phyloP scores from a whole-genome alignment of 169 alveolate species.

The Plasmodium vinckei region DNA sequence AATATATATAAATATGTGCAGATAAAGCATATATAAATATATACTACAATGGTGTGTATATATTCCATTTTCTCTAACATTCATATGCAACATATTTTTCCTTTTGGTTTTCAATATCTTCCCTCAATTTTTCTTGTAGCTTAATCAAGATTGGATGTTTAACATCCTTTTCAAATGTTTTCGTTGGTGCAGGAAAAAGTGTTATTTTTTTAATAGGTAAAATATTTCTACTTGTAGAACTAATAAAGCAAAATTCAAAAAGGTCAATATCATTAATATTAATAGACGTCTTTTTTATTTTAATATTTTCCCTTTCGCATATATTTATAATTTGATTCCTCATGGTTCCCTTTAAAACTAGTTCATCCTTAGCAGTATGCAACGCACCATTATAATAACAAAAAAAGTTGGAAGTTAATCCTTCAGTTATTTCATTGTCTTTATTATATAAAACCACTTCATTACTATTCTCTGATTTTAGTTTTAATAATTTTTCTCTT shows the following conservation, averaged over 20 bases:
- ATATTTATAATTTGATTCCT: constrained; percentile 49
- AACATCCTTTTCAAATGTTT: constrained; percentile 56
- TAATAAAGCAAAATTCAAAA: constrained; percentile 69
- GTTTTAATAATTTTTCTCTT: constrained; percentile 51
- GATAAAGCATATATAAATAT: not conserved
- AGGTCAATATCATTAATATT: constrained; percentile 36
- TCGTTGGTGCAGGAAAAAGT: constrained; percentile 28
- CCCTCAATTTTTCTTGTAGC: constrained; percentile 29
- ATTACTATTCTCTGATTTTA: constrained; percentile 41
- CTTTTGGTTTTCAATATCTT: constrained; percentile 56
- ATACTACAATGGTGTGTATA: not conserved
- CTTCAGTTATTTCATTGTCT: constrained; percentile 68
- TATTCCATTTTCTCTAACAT: constrained; percentile 3
- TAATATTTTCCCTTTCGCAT: constrained; percentile 40
- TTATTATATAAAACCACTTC: constrained; percentile 62
- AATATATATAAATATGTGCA: no score
- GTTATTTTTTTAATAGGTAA: constrained; percentile 57
- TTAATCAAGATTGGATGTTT: constrained; percentile 47
- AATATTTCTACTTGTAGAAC: constrained; percentile 73
- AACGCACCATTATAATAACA: constrained; percentile 45
- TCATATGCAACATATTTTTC: constrained; percentile 41
- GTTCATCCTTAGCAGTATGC: constrained; percentile 53
- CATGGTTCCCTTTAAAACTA: constrained; percentile 64
- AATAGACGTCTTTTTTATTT: constrained; percentile 33
- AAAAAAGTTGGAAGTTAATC: constrained; percentile 66